Conservation (phyloP, 805 yeast species). For the Lachancea lanzarotensis region DNA sequence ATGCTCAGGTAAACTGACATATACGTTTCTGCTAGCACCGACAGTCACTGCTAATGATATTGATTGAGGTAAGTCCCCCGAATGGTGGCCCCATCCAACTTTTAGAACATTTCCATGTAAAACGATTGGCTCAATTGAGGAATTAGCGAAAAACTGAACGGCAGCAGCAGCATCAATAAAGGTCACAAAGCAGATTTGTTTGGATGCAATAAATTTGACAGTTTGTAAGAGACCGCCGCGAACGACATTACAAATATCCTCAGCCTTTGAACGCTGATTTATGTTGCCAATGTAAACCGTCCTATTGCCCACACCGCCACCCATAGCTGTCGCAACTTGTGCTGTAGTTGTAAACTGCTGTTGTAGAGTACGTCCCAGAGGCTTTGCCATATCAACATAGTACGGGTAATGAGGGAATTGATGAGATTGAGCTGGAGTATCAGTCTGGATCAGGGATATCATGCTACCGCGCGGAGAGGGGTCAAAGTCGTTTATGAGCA, state of each 20-base stretch:
- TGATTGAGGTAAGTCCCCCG: slow-evolving; percentile 54
- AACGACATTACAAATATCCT: slow-evolving; percentile 68
- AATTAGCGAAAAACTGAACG: slow-evolving; percentile 55
- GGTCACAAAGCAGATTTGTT: slow-evolving; percentile 60
- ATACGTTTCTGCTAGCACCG: slow-evolving; percentile 74
- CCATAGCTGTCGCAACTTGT: slow-evolving; percentile 28
- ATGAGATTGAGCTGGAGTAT: not conserved
- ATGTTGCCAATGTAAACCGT: slow-evolving; percentile 65
- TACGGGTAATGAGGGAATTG: slow-evolving; percentile 10
- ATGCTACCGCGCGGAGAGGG: slow-evolving; percentile 2
- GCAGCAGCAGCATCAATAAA: slow-evolving; percentile 62
- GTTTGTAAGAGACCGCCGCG: slow-evolving; percentile 71
- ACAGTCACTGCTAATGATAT: slow-evolving; percentile 58
- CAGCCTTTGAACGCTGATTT: slow-evolving; percentile 56
- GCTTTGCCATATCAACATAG: slow-evolving; percentile 19
- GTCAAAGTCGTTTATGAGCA: slow-evolving; percentile 14
- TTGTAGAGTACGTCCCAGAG: slow-evolving; percentile 28
- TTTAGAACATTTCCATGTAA: slow-evolving; percentile 56
- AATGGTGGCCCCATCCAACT: slow-evolving; percentile 66
- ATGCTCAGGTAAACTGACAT: slow-evolving; percentile 51
- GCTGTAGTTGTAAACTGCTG: slow-evolving; percentile 25
- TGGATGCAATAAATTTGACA: slow-evolving; percentile 46
- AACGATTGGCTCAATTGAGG: slow-evolving; percentile 50
- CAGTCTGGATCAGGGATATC: not conserved
- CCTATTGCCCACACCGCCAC: slow-evolving; percentile 45